phyloP scores from a whole-genome alignment of 2,329 filamentous ascomycete genomes.

The Diaporthe aspalathi region DNA sequence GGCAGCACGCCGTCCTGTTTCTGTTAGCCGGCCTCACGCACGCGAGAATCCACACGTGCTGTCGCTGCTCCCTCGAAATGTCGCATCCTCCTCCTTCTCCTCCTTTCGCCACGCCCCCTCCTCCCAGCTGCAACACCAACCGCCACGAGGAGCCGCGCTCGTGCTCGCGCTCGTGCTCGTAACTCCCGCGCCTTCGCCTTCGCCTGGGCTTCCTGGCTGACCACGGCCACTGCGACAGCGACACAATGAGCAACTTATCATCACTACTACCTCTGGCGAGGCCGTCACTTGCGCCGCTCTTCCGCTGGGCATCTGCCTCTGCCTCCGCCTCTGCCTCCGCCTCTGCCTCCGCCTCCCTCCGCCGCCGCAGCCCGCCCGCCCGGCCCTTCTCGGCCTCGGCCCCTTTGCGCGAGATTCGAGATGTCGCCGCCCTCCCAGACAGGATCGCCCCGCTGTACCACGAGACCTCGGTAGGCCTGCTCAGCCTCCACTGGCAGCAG shows the following conservation, averaged over 20 bases:
- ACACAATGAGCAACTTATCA: slow-evolving; percentile 31
- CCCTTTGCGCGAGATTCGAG: slow-evolving; percentile 59
- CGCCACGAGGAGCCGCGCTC: slow-evolving; percentile 13
- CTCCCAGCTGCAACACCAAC: slow-evolving; percentile 11
- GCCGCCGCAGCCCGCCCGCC: slow-evolving; percentile 43
- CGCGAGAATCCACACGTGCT: neutral
- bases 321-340: neutral
- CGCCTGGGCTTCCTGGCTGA: neutral
- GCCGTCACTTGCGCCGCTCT: slow-evolving; percentile 24
- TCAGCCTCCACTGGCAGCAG: slow-evolving; percentile 65
- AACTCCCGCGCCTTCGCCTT: neutral
- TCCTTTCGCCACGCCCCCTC: neutral
- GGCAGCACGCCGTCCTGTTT: neutral
- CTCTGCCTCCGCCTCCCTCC: neutral
- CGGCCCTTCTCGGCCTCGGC: slow-evolving; percentile 61
- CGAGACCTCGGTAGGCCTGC: slow-evolving; percentile 64
- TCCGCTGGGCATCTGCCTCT: neutral
- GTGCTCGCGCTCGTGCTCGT: neutral
- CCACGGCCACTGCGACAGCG: neutral
- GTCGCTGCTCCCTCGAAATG: slow-evolving; percentile 32
- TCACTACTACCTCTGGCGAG: neutral
- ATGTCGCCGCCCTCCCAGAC: slow-evolving; percentile 61
- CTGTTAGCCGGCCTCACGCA: slow-evolving; percentile 7
- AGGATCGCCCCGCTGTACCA: slow-evolving; percentile 73
- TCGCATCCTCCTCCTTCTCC: slow-evolving; percentile 32